phyloP scores from a whole-genome alignment of 2,329 filamentous ascomycete genomes.

The Onygena corvina region DNA sequence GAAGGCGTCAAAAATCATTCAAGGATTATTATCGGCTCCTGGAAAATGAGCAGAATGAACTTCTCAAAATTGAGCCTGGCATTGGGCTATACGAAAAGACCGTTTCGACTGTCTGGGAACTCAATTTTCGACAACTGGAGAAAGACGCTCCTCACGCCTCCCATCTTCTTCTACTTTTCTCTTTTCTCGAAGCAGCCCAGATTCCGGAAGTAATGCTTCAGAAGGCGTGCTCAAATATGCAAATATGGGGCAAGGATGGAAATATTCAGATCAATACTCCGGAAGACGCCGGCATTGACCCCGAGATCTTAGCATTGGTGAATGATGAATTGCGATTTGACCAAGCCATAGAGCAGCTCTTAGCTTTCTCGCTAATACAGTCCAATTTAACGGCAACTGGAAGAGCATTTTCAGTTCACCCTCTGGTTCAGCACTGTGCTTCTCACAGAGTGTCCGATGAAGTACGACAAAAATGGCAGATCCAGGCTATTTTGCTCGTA shows the following conservation, averaged over 20 bases:
- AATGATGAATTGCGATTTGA: conserved; percentile 14
- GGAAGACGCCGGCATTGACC: conserved; percentile 13
- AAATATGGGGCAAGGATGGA: conserved; percentile 13
- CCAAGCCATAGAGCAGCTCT: conserved; percentile 13
- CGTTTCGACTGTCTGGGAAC: conserved; percentile 14
- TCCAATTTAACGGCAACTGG: conserved; percentile 8
- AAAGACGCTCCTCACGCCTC: conserved; percentile 10
- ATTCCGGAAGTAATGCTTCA: conserved; percentile 14
- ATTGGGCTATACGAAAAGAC: conserved; percentile 12
- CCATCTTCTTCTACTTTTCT: conserved; percentile 14
- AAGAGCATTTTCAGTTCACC: conserved; percentile 15
- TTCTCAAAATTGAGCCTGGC: conserved; percentile 8
- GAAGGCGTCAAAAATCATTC: conserved; percentile 12
- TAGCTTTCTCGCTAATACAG: conserved; percentile 15
- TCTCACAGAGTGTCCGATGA: conserved; percentile 1
- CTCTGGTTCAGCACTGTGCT: conserved; percentile 15
- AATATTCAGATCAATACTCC: conserved; percentile 10
- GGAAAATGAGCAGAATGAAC: conserved; percentile 9
- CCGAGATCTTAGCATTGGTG: conserved; percentile 9
- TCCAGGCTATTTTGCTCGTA: conserved; percentile 13
- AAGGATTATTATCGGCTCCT: conserved; percentile 14
- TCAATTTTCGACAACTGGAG: conserved; percentile 14
- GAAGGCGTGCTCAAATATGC: conserved; percentile 11
- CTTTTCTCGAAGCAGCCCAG: conserved; percentile 12
- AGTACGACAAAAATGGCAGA: conserved; percentile 8